Conservation (phyloP, 139 green algal genomes). For the Diplosphaera chodatii region DNA sequence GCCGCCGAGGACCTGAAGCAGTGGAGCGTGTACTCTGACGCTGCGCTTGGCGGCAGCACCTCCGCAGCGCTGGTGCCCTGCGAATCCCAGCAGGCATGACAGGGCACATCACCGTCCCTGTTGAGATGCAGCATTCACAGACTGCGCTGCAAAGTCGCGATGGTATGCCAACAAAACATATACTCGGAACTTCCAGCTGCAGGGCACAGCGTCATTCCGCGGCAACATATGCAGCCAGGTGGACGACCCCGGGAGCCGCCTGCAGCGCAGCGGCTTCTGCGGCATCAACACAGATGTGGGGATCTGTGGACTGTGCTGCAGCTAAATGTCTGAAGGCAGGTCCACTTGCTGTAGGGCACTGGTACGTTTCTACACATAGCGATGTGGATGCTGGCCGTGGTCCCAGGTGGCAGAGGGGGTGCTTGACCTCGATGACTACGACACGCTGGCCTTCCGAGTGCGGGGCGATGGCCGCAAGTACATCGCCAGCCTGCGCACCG, state of each 20-base stretch:
- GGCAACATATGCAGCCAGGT: constrained; percentile 25
- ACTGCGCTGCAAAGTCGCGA: too few species aligned
- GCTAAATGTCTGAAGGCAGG: not conserved
- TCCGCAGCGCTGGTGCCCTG: constrained; percentile 20
- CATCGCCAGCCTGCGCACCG: constrained; percentile 45
- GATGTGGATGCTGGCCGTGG: too few species aligned
- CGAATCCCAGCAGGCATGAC: too few species aligned
- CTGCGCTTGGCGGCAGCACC: constrained; percentile 26
- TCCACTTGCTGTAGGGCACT: too few species aligned
- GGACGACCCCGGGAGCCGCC: constrained; percentile 7
- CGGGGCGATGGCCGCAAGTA: constrained; percentile 46
- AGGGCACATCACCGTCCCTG: too few species aligned
- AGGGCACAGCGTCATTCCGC: constrained; percentile 26
- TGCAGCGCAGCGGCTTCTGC: constrained; percentile 42
- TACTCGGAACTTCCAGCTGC: not conserved
- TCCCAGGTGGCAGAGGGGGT: constrained; percentile 10
- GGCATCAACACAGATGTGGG: constrained; percentile 30
- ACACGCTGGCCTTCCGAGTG: constrained; percentile 40
- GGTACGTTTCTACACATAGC: too few species aligned
- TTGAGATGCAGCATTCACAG: too few species aligned
- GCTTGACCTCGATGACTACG: constrained; percentile 38
- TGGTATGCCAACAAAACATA: too few species aligned
- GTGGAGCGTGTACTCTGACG: constrained; percentile 36
- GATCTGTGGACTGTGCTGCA: too few species aligned
- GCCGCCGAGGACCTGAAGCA: constrained; percentile 19